Evolutionary conservation across 768 basidiomycete genomes (phyloP).

Genomic region (Crassisporium funariophilum): DNA sequence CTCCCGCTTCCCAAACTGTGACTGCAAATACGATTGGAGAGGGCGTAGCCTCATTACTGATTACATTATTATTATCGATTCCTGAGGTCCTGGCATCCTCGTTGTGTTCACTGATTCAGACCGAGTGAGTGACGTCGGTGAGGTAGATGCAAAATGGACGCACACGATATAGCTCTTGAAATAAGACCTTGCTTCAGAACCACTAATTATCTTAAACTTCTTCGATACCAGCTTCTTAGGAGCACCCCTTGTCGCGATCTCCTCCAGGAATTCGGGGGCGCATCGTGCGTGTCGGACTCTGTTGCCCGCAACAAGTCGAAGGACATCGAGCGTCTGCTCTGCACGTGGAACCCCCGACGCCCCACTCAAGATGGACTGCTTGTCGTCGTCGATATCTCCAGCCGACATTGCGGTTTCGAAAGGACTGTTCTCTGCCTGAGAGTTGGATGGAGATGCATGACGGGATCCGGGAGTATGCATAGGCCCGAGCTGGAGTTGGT

Average conservation of each 20-base stretch:
- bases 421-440: slow-evolving; percentile 19
- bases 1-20: slow-evolving; percentile 38
- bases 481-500: slow-evolving; percentile 11
- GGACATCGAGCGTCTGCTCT: slow-evolving; percentile 28
- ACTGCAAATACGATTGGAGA: slow-evolving; percentile 48
- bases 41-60: slow-evolving; percentile 20
- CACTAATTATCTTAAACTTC: slow-evolving; percentile 43
- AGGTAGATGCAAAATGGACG: slow-evolving; percentile 15
- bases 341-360: slow-evolving; percentile 24
- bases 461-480: slow-evolving; percentile 21
- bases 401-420: slow-evolving; percentile 12
- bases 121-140: neutral
- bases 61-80: slow-evolving; percentile 18
- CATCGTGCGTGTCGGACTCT: slow-evolving; percentile 45
- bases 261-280: slow-evolving; percentile 46
- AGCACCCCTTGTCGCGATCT: slow-evolving; percentile 35
- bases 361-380: slow-evolving; percentile 26
- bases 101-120: slow-evolving; percentile 15
- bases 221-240: slow-evolving; percentile 32
- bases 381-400: slow-evolving; percentile 26
- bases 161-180: slow-evolving; percentile 46
- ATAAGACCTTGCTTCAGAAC: slow-evolving; percentile 41
- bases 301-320: slow-evolving; percentile 36
- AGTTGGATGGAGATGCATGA: slow-evolving; percentile 22
- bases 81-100: slow-evolving; percentile 19